These are phyloP conservation scores for Dactylonectria estremocensis DNA, from an alignment of 2,329 filamentous ascomycete species.

Conservation along the genomic window DNA sequence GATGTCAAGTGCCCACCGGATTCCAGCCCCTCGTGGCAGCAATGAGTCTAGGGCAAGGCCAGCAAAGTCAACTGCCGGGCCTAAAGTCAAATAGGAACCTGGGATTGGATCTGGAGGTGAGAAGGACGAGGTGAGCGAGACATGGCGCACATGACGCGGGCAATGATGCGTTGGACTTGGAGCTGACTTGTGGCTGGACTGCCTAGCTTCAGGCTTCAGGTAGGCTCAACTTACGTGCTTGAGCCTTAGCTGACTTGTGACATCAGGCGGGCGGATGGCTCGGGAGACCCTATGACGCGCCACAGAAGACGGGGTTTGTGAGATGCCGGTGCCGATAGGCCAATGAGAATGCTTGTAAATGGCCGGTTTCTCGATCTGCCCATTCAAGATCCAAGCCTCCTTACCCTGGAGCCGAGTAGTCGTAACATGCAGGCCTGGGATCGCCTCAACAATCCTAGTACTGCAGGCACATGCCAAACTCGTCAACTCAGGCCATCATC, in stretches of 20 bases:
- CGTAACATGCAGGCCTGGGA: neutral
- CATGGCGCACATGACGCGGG: conserved; percentile 47
- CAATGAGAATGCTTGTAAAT: conserved; percentile 38
- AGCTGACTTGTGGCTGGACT: conserved; percentile 16
- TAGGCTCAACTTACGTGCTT: neutral
- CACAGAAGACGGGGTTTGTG: conserved; percentile 31
- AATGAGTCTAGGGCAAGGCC: neutral
- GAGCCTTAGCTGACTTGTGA: conserved; percentile 37
- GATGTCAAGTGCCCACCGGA: conserved; percentile 1
- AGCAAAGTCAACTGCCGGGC: conserved; percentile 2
- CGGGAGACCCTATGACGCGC: conserved; percentile 44
- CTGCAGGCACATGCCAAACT: neutral
- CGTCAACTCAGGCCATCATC: neutral
- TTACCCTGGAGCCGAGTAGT: conserved; percentile 24
- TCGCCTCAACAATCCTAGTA: neutral
- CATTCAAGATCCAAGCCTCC: neutral
- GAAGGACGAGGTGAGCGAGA: conserved; percentile 32
- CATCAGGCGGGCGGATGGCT: conserved; percentile 45
- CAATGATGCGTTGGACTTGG: neutral
- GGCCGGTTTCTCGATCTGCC: conserved; percentile 27
- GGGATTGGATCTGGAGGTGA: conserved; percentile 23
- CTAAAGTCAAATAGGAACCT: conserved; percentile 15
- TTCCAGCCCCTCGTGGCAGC: conserved; percentile 15
- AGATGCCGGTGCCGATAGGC: conserved; percentile 30
- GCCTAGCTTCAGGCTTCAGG: conserved; percentile 7